Evolutionary conservation across 805 yeast species (phyloP), one percentile per base, ranked within the genome.

Genomic region (Kodamaea sagamina): DNA sequence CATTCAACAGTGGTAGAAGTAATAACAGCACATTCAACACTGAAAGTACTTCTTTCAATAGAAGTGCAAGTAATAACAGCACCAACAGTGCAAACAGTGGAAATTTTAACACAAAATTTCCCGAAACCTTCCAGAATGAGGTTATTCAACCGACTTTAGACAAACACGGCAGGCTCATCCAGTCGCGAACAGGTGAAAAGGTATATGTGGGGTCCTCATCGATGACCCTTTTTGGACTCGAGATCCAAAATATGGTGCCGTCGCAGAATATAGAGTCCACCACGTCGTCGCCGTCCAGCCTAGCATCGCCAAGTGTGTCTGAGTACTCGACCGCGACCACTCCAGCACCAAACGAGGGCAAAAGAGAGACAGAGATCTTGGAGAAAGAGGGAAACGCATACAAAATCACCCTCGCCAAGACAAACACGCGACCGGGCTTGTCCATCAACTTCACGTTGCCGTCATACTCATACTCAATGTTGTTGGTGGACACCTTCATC

Each of bases 121-220:
- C n/a, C n/a, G n/a, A n/a, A n/a, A n/a, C n/a, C n/a, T 22, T 36
- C 29, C 19, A 22, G 13, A 39, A 39, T 26, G 87, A 82, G 50
- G 79, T 83, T 6, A 81, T 83, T 3, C 83, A 85, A 2, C 87
- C 88, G 6, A 81, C 85, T 42, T 71, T 85, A 17, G 88, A 83
- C 51, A 79, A 81, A 50, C 79, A 82, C 52, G 89, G 92, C 2
- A 72, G 88, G 41, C 65, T 86, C 32, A 80, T 86, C 2, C 84
- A 83, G 51, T 82, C 89, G 0, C 71, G 88, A 48, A 82, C 89
- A 1, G 92, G 92, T 4, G 88, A 84, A 52, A 75, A 79, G 44
- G 76, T 84, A 28, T 86, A 84, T 55, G 86, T 84, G 27, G 95
- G 95, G 0, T 82, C 89, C 0, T 84, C 90, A 0, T 84, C 92